Percentiles rank a stretch among this genome's conserved stretches.
Evolutionary conservation across 1,139 yeast genomes (phyloP).

Genomic region (Candida gigantensis): DNA sequence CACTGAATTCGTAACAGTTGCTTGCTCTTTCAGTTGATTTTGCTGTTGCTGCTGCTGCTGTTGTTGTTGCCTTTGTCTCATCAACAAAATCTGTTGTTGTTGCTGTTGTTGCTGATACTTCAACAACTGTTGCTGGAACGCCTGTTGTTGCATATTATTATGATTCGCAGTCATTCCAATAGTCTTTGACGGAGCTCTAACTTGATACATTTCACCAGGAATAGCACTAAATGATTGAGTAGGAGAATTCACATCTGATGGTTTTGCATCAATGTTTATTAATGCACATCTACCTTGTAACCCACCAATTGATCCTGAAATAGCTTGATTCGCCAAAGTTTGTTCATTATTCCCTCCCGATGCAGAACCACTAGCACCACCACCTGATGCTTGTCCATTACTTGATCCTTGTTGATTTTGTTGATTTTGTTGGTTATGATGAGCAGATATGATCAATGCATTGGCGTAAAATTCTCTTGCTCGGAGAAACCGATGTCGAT

Average conservation of each 20-base stretch:
- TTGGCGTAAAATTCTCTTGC: slow-evolving; percentile 83
- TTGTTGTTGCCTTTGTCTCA: slow-evolving; percentile 33
- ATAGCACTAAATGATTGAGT: slow-evolving; percentile 54
- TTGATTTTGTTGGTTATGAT: slow-evolving; percentile 19
- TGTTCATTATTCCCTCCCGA: slow-evolving; percentile 25
- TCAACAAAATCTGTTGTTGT: slow-evolving; percentile 26
- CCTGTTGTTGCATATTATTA: slow-evolving; percentile 46
- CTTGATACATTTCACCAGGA: slow-evolving; percentile 56
- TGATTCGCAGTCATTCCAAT: slow-evolving; percentile 46
- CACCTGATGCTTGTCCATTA: slow-evolving; percentile 4
- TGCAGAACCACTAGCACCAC: too few species aligned
- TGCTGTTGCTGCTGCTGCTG: slow-evolving; percentile 37
- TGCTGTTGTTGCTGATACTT: slow-evolving; percentile 47
- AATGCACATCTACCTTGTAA: slow-evolving; percentile 77
- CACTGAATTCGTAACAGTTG: neutral
- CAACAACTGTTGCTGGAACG: slow-evolving; percentile 51
- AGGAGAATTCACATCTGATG: slow-evolving; percentile 23
- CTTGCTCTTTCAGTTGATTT: slow-evolving; percentile 27
- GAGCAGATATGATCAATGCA: slow-evolving; percentile 46
- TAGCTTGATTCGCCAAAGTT: slow-evolving; percentile 52
- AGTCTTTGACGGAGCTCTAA: slow-evolving; percentile 64
- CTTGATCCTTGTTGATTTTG: slow-evolving; percentile 16
- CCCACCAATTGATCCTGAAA: slow-evolving; percentile 64
- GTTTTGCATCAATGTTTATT: slow-evolving; percentile 56
- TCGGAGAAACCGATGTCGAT: slow-evolving; percentile 70